Conservation (phyloP, 1,139 yeast species). For the Kurtzmaniella quercitrusa region DNA sequence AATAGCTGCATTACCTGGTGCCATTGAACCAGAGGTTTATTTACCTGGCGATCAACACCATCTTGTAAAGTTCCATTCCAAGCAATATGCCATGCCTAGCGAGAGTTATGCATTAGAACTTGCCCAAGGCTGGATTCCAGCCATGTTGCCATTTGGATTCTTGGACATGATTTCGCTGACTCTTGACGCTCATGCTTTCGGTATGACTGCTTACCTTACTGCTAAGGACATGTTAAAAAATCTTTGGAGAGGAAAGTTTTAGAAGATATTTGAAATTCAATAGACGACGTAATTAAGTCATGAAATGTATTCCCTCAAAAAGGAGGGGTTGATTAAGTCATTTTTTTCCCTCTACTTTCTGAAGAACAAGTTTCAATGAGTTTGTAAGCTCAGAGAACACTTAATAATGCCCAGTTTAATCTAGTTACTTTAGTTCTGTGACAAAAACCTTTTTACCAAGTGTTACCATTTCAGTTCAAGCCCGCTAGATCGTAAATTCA, state of each 20-base stretch:
- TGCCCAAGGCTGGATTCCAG: slow-evolving; percentile 99
- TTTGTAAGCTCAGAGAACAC: too few relatives aligned
- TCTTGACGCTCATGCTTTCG: slow-evolving; percentile 66
- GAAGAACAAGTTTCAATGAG: too few relatives aligned
- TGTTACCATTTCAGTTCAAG: background rate
- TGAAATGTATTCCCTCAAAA: too few relatives aligned
- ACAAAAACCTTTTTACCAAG: background rate
- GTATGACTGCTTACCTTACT: slow-evolving; percentile 67
- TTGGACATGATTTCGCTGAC: slow-evolving; percentile 78
- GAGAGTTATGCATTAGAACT: slow-evolving; percentile 87
- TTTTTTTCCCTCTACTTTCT: too few relatives aligned
- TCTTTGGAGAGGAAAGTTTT: slow-evolving; percentile 66
- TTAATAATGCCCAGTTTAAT: too few relatives aligned
- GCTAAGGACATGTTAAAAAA: slow-evolving; percentile 74
- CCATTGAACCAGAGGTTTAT: slow-evolving; percentile 61
- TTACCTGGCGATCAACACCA: slow-evolving; percentile 83
- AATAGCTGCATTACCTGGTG: slow-evolving; percentile 63
- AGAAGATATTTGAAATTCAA: background rate
- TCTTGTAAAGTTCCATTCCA: slow-evolving; percentile 63
- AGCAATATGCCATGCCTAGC: slow-evolving; percentile 82
- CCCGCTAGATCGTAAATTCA: background rate
- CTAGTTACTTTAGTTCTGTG: too few relatives aligned
- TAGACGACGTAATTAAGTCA: background rate
- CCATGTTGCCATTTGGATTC: slow-evolving; percentile 95
- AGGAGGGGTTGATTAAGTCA: too few relatives aligned